Base-by-base conservation (phyloP, 2,329 filamentous ascomycete species). In the Penicillium sp. region DNA sequence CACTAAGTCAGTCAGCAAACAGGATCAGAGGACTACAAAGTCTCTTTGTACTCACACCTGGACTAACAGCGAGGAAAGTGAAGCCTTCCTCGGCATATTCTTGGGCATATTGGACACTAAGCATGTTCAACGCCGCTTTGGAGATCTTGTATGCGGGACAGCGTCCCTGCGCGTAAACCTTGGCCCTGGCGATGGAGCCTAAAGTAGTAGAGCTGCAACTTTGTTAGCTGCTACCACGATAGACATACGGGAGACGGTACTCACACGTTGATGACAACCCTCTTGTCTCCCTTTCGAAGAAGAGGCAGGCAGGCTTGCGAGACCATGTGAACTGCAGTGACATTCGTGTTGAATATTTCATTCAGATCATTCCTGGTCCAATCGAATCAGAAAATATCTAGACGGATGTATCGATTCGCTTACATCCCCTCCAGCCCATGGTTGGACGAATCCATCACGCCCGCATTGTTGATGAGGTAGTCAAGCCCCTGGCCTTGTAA, bases 121-220 rank as follows among this genome's bases (percentile, higher is more conserved):
- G 63, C 61, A 75, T 74, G 51, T 79, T 79, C 45, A 80, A 54
- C 1, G 77, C 76, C 0, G 78, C 73, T 57, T 81, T 81, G 5
- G 75, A 72, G 55, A 80, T 71, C 57, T 78, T 73, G 66, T 76
- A 76, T 2, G 72, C 70, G 2, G 75, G 75, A 0, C 53, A 47
- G 1, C 68, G 68, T 8, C 24, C n/a, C n/a, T 28, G 26, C 9
- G 29, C 41, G 21, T 50, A 60, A 9, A 45, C 36, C 15, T 57
- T 12, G 0, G 66, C 65, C 53, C 60, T 49, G 18, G 64, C 48
- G 4, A 79, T 72, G 0, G 77, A 79, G 26, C 74, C 77, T 3
- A 79, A 42, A 0, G 71, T 75, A 2, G 73, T 70, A 3, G 74
- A 73, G 39, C 74, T 77, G 38, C 18, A 21, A 16, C 9, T 12